Conservation (phyloP, 345 rosid genomes). For the Arabis alpina region DNA sequence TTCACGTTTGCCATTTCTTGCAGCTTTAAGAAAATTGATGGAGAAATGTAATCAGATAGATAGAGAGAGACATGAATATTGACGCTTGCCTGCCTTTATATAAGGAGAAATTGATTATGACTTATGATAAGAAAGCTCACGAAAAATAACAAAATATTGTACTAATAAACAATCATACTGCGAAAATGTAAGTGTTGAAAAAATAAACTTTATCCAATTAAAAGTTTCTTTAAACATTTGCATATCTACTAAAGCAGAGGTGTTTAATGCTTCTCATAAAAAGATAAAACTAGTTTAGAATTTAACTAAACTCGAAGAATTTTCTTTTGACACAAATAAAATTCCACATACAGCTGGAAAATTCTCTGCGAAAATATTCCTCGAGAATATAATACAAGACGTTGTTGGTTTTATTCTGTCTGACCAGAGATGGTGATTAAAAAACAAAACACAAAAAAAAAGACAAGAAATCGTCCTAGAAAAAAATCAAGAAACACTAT, state of each 20-base stretch:
- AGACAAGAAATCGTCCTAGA: too few species aligned
- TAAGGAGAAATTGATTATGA: not conserved
- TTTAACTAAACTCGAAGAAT: not conserved
- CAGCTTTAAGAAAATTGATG: not conserved
- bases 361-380: conserved; percentile 4
- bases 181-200: not conserved
- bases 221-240: not conserved
- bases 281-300: not conserved
- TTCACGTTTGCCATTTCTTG: conserved; percentile 53
- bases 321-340: conserved; percentile 1
- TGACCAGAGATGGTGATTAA: not conserved
- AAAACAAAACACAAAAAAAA: not conserved
- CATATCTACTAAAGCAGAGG: conserved; percentile 25
- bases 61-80: not conserved
- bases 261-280: not conserved
- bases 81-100: not conserved
- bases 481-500: not conserved
- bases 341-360: conserved; percentile 14
- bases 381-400: not conserved
- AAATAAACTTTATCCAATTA: conserved; percentile 12
- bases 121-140: not conserved
- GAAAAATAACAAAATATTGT: not conserved
- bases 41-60: not conserved
- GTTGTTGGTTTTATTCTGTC: not conserved
- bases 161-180: too few species aligned